Evolutionary conservation across 257 asterid species (phyloP), one percentile per base, ranked within the genome.

Genomic region (Catharanthus roseus): DNA sequence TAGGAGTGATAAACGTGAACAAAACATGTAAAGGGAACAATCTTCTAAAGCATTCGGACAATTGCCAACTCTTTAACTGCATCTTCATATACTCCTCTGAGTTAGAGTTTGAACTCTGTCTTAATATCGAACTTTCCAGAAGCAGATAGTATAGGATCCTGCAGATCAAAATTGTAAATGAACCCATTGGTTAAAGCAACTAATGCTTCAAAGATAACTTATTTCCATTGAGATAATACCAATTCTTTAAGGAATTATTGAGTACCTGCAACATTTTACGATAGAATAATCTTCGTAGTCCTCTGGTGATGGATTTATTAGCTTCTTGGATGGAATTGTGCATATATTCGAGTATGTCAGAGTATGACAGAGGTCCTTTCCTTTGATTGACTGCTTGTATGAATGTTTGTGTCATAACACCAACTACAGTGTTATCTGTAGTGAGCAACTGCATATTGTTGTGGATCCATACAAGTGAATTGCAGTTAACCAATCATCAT

Each of bases 351-450:
- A 89, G 77, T 39, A 87, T 74, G 24, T 68, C 84, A 19, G 33
- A 67, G 74, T 89, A 89, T 49, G 86, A 81, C 80, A 87, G 39
- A 33, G 67, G 13, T 45, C 55, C 78, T 18, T 70, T 58, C 0
- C 72, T 81, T n/a, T 42, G 79, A 77, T 34, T 69, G 41, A 88
- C 56, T 70, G 96, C 92, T 70, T 53, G 82, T 70, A 85, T 77
- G 50, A 90, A 90, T 61, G 85, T 82, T 64, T 62, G 68, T 19
- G 97, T 86, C 97, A 86, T 88, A 56, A 91, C 96, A 56, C 93
- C 93, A 0, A 65, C 78, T 82, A 72, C 80, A 49, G 77, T 78
- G 58, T 75, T 86, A 45, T 76, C 86, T 2, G 65, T 12, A 36
- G 92, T 82, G 75, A 85, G 73, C 47, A 77, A 88, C 96, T 88